Conservation (phyloP, 2,329 filamentous ascomycete genomes). For the Exophiala dermatitidis region DNA sequence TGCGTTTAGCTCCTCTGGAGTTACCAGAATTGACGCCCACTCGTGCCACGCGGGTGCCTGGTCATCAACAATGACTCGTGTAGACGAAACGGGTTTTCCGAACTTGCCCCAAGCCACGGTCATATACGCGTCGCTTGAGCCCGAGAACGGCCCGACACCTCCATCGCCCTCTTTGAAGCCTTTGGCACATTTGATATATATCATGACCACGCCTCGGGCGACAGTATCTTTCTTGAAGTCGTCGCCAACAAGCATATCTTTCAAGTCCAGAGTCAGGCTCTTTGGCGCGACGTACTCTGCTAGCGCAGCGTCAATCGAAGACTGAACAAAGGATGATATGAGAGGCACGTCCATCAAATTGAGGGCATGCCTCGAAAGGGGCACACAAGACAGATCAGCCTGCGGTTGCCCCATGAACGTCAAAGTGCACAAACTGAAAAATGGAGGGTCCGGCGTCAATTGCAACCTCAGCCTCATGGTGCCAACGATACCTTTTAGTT, state of each 20-base stretch:
- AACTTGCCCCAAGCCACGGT: slow-evolving; percentile 72
- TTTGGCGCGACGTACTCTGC: slow-evolving; percentile 71
- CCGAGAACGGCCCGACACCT: slow-evolving; percentile 53
- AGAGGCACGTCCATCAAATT: slow-evolving; percentile 71
- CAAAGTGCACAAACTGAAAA: slow-evolving; percentile 66
- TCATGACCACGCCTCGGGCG: slow-evolving; percentile 57
- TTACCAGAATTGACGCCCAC: slow-evolving; percentile 61
- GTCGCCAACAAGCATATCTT: slow-evolving; percentile 69
- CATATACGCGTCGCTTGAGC: slow-evolving; percentile 63
- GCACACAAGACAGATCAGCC: slow-evolving; percentile 62
- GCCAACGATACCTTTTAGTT: slow-evolving; percentile 64
- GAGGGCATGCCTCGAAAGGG: slow-evolving; percentile 59
- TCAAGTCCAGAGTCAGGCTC: slow-evolving; percentile 64
- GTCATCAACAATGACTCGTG: slow-evolving; percentile 57
- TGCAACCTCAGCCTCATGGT: slow-evolving; percentile 63
- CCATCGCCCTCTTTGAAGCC: slow-evolving; percentile 67
- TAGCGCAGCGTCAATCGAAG: slow-evolving; percentile 64
- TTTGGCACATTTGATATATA: slow-evolving; percentile 59
- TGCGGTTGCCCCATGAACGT: slow-evolving; percentile 70
- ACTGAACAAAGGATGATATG: slow-evolving; percentile 68
- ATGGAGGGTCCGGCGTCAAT: slow-evolving; percentile 67
- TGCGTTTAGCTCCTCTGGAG: slow-evolving; percentile 64
- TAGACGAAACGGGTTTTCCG: slow-evolving; percentile 60
- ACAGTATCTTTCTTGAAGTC: slow-evolving; percentile 71
- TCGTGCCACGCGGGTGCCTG: slow-evolving; percentile 67